Evolutionary conservation across 768 basidiomycete species (phyloP), one percentile per base, ranked within the genome.

Genomic region (Scleroderma bovista): DNA sequence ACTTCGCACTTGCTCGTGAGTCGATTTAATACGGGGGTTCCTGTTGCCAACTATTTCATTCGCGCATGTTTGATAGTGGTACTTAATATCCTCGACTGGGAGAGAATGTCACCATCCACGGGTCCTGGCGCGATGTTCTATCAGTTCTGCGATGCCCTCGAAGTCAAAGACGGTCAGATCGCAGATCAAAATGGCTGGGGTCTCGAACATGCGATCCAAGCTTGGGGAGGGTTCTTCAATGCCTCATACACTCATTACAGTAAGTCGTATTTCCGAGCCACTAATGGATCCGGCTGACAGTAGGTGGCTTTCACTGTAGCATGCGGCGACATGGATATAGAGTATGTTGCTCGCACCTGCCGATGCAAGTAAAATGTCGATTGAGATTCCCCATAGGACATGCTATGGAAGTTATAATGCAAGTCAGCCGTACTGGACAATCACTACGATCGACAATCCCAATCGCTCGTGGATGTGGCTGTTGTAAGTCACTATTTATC

Each of bases 381-480:
- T n/a, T n/a, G n/a, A n/a, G n/a, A n/a, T n/a, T n/a, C n/a, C n/a
- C n/a, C n/a, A n/a, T 12, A 63, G 64, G 46, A 60, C 66, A 7
- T 75, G 74, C 43, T 59, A 76, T 22, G 75, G 75, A 11, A 66
- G 71, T 3, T 75, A 77, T 44, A 53, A 77, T 50, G 31, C 68
- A 1, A 69, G 53, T 17, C 52, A 60, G 45, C 45, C 64, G 1
- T 77, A 58, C 62, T 88, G 72, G 68, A 83, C 81, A 12, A 67
- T 83, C 52, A 80, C 71, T 2, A 63, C 70, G 4, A 64, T 88
- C 33, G 68, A 86, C 61, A 80, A 88, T 51, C 50, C 70, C 0
- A 54, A 52, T 3, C 76, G 86, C 20, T 85, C 86, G 3, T 89
- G 86, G 85, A 65, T 69, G 50, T 88, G 86, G 86, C 78, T 85